Conservation (phyloP, 768 basidiomycete species). For the Coprinopsis strossmayeri region DNA sequence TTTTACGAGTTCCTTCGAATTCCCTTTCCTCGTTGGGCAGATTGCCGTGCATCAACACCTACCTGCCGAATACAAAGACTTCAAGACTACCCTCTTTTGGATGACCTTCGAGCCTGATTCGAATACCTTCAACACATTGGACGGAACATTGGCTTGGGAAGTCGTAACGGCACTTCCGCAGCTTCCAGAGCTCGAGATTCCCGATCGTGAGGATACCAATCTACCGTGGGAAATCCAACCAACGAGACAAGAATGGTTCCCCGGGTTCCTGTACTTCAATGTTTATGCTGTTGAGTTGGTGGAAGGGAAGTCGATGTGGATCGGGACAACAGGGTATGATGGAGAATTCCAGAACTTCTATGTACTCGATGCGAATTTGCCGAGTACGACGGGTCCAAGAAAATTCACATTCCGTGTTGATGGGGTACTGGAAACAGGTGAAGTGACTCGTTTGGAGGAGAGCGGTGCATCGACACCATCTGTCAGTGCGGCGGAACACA, state of each 20-base stretch:
- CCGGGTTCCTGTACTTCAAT: slow-evolving; percentile 59
- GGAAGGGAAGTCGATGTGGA: neutral
- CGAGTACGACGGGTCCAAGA: neutral
- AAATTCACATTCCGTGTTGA: neutral
- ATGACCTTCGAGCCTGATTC: slow-evolving; percentile 33
- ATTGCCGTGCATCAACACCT: slow-evolving; percentile 48
- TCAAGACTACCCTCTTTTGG: slow-evolving; percentile 42
- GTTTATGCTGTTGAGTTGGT: slow-evolving; percentile 38
- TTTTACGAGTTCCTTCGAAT: slow-evolving; percentile 26
- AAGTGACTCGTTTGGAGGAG: neutral
- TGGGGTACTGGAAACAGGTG: slow-evolving; percentile 2
- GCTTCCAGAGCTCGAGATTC: slow-evolving; percentile 23
- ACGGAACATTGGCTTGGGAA: slow-evolving; percentile 56
- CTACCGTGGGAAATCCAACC: slow-evolving; percentile 53
- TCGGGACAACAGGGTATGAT: slow-evolving; percentile 1
- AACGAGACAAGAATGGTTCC: slow-evolving; percentile 38
- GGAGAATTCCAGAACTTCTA: neutral
- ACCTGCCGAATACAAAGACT: slow-evolving; percentile 22
- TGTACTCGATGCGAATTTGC: neutral
- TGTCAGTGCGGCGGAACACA: neutral
- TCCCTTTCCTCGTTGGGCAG: slow-evolving; percentile 54
- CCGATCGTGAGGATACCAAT: slow-evolving; percentile 43
- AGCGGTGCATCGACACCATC: neutral
- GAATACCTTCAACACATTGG: neutral
- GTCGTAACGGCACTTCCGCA: slow-evolving; percentile 39